Conservation (phyloP, 306 rosid genomes). For the Alnus glutinosa region DNA sequence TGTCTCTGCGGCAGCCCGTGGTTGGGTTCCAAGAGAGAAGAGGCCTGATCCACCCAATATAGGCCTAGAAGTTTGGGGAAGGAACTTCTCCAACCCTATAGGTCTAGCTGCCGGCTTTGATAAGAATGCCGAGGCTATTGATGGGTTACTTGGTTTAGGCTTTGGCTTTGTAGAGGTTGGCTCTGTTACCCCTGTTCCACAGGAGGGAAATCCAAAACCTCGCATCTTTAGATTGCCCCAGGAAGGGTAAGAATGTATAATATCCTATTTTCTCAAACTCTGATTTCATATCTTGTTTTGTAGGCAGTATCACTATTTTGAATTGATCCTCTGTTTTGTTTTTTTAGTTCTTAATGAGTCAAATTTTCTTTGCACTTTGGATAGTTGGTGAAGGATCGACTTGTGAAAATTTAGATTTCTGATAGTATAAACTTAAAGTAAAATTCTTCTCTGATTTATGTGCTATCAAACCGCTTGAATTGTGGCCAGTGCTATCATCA, state of each 20-base stretch:
- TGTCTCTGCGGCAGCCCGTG: slow-evolving; percentile 91
- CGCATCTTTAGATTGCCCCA: slow-evolving; percentile 76
- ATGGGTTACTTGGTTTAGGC: slow-evolving; percentile 86
- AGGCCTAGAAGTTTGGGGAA: slow-evolving; percentile 95
- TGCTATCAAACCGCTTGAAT: slow-evolving; percentile 22
- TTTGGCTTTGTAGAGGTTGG: slow-evolving; percentile 98
- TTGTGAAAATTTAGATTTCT: slow-evolving; percentile 17
- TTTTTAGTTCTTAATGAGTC: neutral
- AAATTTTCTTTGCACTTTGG: slow-evolving; percentile 15
- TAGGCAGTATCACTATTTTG: neutral
- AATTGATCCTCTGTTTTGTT: neutral
- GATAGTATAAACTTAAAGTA: neutral
- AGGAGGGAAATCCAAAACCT: slow-evolving; percentile 95
- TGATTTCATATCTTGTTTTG: slow-evolving; percentile 9
- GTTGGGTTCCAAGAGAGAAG: slow-evolving; percentile 98
- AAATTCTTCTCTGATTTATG: slow-evolving; percentile 14
- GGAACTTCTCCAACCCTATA: slow-evolving; percentile 87
- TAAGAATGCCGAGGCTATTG: slow-evolving; percentile 93
- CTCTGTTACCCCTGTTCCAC: slow-evolving; percentile 94
- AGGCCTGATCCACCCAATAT: slow-evolving; percentile 69
- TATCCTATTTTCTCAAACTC: slow-evolving; percentile 28
- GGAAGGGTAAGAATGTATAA: slow-evolving; percentile 61
- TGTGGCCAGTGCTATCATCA: slow-evolving; percentile 80
- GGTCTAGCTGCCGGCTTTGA: slow-evolving; percentile 99
- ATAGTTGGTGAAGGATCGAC: slow-evolving; percentile 16